Evolutionary conservation across 495 filamentous ascomycete genomes (phyloP).

Genomic region (Geopyxis carbonaria): DNA sequence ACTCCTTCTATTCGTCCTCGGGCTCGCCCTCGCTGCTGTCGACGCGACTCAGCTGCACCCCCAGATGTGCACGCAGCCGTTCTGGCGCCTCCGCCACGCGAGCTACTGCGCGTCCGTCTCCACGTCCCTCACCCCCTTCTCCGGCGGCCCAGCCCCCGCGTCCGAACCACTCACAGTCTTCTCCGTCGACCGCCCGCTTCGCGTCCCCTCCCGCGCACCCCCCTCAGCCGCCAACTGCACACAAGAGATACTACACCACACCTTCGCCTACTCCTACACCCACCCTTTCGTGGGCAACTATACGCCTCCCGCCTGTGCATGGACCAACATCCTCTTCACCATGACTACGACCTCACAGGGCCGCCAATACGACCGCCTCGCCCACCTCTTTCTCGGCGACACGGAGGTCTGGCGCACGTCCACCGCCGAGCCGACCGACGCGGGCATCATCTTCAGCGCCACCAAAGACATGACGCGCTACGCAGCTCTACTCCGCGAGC

Average conservation of each 20-base stretch:
- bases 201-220: no score
- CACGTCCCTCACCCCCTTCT: no score
- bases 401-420: slow-evolving; percentile 73
- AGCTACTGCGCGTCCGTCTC: no score
- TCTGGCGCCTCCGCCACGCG: no score
- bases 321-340: slow-evolving; percentile 68
- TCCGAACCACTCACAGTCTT: no score
- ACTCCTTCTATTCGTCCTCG: no score
- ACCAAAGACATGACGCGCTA: slow-evolving; percentile 71
- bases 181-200: no score
- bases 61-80: no score
- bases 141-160: no score
- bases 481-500: slow-evolving; percentile 44
- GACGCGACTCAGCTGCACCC: no score
- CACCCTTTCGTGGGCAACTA: slow-evolving; percentile 64
- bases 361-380: slow-evolving; percentile 65
- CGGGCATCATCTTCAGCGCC: slow-evolving; percentile 53
- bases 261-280: slow-evolving; percentile 63
- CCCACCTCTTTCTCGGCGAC: slow-evolving; percentile 63
- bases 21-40: no score
- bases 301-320: slow-evolving; percentile 49
- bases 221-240: no score
- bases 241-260: slow-evolving; percentile 48
- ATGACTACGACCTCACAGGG: slow-evolving; percentile 61
- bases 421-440: slow-evolving; percentile 59